A percentile compares a stretch with the other conserved stretches of the same genome.
phyloP scores from a whole-genome alignment of 345 rosid species.

The Microcos paniculata region DNA sequence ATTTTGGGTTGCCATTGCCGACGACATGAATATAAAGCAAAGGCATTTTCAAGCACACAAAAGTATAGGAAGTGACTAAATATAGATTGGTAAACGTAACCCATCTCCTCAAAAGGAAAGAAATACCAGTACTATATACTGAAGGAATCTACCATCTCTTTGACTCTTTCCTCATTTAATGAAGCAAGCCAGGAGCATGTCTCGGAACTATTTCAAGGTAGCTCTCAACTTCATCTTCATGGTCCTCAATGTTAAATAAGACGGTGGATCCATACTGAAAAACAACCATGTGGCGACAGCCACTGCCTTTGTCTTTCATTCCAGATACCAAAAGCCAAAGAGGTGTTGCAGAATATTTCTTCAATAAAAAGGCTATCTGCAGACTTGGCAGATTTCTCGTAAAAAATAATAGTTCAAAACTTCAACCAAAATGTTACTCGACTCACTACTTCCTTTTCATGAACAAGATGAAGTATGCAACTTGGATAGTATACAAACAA shows the following conservation, averaged over 20 bases:
- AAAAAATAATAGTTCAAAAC: not conserved
- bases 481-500: not conserved
- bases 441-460: not conserved
- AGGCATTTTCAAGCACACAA: not conserved
- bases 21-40: not conserved
- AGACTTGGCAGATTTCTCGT: not conserved
- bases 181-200: constrained; percentile 78
- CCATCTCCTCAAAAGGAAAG: not conserved
- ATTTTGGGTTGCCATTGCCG: not conserved
- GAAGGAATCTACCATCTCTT: constrained; percentile 63
- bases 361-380: constrained; percentile 3
- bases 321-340: constrained; percentile 41
- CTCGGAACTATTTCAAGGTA: constrained; percentile 61
- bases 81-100: not conserved
- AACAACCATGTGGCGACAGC: constrained; percentile 66
- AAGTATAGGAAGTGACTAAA: not conserved
- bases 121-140: not conserved
- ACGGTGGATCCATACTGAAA: constrained; percentile 92
- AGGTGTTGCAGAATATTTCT: not conserved
- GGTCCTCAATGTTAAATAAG: constrained; percentile 76
- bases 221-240: constrained; percentile 63
- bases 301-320: no score
- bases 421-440: not conserved
- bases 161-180: constrained; percentile 72
- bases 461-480: not conserved